These are phyloP conservation scores for Trichosporon sp. DNA, from an alignment of 1,284 basidiomycete species.

Conservation along the genomic window DNA sequence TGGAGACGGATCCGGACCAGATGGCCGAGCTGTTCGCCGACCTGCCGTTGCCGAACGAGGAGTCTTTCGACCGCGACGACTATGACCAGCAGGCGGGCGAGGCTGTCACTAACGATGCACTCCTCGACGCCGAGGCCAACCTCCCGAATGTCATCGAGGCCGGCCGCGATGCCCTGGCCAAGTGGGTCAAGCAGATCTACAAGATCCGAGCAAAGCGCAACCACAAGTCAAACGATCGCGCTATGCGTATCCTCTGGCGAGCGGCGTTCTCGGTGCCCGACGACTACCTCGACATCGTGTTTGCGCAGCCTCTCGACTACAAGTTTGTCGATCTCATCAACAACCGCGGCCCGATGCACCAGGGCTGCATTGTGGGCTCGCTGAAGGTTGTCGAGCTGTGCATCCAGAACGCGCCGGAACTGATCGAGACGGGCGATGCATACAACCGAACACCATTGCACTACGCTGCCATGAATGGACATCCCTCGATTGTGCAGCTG, in stretches of 20 bases:
- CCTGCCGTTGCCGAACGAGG: constrained; percentile 38
- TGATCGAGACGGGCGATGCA: constrained; percentile 49
- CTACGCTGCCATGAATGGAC: constrained; percentile 92
- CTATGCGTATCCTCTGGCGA: constrained; percentile 83
- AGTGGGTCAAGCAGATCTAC: constrained; percentile 61
- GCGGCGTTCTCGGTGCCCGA: constrained; percentile 73
- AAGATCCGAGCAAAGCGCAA: constrained; percentile 28
- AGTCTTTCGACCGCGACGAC: constrained; percentile 63
- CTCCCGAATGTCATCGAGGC: constrained; percentile 67
- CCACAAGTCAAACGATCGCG: constrained; percentile 43
- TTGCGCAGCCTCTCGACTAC: constrained; percentile 80
- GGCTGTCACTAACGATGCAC: constrained; percentile 57
- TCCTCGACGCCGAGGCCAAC: constrained; percentile 80
- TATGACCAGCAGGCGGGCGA: constrained; percentile 46
- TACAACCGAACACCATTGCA: constrained; percentile 92
- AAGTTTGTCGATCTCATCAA: constrained; percentile 95
- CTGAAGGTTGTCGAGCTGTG: constrained; percentile 76
- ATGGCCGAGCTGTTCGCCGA: constrained; percentile 55
- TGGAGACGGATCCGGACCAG: constrained; percentile 70
- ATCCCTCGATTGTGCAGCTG: constrained; percentile 66
- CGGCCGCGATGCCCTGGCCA: constrained; percentile 56
- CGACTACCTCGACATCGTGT: constrained; percentile 66
- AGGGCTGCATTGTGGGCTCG: constrained; percentile 79
- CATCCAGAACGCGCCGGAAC: constrained; percentile 54
- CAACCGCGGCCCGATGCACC: constrained; percentile 89